Percentiles rank a stretch among this genome's conserved stretches.
These are phyloP conservation scores for Sporothrix phasma DNA, from an alignment of 2,329 filamentous ascomycete species.

Conservation along the genomic window DNA sequence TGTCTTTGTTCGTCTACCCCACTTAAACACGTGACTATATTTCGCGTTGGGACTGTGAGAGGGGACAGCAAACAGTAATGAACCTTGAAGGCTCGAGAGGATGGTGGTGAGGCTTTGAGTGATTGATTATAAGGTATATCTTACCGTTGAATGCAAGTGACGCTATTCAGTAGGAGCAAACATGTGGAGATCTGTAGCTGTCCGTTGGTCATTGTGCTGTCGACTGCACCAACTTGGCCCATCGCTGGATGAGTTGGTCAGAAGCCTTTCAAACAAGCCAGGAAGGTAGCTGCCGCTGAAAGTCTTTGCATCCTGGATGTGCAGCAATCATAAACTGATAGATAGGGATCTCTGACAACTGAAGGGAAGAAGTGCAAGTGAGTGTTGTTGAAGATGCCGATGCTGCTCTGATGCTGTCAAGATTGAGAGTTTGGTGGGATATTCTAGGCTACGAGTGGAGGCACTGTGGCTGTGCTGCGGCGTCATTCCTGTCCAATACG, in stretches of 20 bases:
- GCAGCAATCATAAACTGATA: not conserved
- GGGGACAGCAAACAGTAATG: not conserved
- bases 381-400: not conserved
- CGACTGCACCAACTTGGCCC: not conserved
- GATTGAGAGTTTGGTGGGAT: not conserved
- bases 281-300: not conserved
- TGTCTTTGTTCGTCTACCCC: no score
- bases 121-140: not conserved
- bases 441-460: not conserved
- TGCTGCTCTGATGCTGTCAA: not conserved
- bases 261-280: no score
- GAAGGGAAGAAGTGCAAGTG: not conserved
- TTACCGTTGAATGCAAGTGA: not conserved
- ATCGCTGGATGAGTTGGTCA: not conserved
- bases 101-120: not conserved
- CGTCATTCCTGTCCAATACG: not conserved
- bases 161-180: not conserved
- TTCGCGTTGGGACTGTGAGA: not conserved
- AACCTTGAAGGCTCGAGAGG: not conserved
- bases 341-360: not conserved
- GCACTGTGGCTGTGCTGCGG: not conserved
- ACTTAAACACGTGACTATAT: not conserved
- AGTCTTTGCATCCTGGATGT: not conserved
- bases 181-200: not conserved
- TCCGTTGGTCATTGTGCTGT: not conserved